Conservation (phyloP, 2,329 filamentous ascomycete species). For the Alternaria atra region DNA sequence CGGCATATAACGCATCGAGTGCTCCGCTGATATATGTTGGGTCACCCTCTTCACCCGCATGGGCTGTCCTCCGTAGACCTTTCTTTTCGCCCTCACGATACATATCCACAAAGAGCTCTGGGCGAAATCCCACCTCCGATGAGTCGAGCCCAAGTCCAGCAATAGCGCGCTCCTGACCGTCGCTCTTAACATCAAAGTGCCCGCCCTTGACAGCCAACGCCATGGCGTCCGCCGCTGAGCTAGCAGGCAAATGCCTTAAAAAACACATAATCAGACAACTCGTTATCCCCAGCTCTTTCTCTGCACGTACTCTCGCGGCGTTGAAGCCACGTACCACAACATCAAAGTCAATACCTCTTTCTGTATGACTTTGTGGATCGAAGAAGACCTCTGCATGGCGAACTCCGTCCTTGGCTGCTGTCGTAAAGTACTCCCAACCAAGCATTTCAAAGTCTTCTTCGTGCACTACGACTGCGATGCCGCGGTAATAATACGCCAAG, state of each 20-base stretch:
- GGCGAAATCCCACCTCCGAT: conserved; percentile 59
- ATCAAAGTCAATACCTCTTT: conserved; percentile 68
- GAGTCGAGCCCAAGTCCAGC: conserved; percentile 73
- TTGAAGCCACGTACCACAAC: conserved; percentile 72
- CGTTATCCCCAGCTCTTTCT: conserved; percentile 69
- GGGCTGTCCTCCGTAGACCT: conserved; percentile 72
- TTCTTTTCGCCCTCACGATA: conserved; percentile 64
- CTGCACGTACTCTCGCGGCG: conserved; percentile 67
- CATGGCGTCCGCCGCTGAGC: conserved; percentile 56
- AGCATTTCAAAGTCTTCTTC: conserved; percentile 76
- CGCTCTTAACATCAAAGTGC: conserved; percentile 52
- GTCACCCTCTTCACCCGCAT: conserved; percentile 80
- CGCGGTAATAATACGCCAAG: conserved; percentile 79
- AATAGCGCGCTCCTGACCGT: conserved; percentile 62
- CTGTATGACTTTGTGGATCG: conserved; percentile 78
- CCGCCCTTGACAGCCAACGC: conserved; percentile 54
- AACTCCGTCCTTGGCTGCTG: conserved; percentile 70
- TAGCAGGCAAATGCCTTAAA: conserved; percentile 72
- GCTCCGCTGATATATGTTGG: conserved; percentile 71
- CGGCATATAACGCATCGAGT: conserved; percentile 67
- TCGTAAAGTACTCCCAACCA: conserved; percentile 74
- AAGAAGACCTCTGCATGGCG: conserved; percentile 82
- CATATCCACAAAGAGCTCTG: conserved; percentile 67
- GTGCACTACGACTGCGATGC: conserved; percentile 73
- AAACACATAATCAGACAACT: conserved; percentile 76